A percentile compares a stretch with the other conserved stretches of the same genome.
phyloP scores from a whole-genome alignment of 2,329 filamentous ascomycete species.

The Triangularia setosa region DNA sequence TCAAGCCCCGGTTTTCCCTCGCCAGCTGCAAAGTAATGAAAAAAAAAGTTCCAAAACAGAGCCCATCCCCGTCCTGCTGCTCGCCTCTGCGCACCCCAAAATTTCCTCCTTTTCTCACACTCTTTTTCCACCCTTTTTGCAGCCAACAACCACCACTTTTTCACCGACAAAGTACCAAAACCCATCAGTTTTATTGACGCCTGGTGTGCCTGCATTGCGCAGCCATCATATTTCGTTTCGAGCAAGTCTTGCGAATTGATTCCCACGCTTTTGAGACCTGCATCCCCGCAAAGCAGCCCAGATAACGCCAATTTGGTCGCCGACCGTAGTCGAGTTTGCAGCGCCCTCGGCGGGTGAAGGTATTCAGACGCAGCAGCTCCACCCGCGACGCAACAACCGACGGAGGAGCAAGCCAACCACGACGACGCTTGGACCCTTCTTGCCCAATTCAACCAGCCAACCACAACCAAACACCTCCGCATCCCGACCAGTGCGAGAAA shows the following conservation, averaged over 20 bases:
- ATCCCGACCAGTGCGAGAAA: not conserved
- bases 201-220: slow-evolving; percentile 30
- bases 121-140: slow-evolving; percentile 36
- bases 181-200: slow-evolving; percentile 37
- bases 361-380: slow-evolving; percentile 20
- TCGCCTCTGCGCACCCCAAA: slow-evolving; percentile 35
- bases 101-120: slow-evolving; percentile 32
- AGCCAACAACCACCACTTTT: slow-evolving; percentile 29
- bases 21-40: slow-evolving; percentile 42
- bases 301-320: slow-evolving; percentile 13
- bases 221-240: slow-evolving; percentile 36
- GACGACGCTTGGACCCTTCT: slow-evolving; percentile 13
- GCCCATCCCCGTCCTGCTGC: slow-evolving; percentile 43
- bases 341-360: slow-evolving; percentile 20
- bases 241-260: slow-evolving; percentile 29
- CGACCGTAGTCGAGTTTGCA: slow-evolving; percentile 16
- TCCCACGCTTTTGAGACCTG: slow-evolving; percentile 24
- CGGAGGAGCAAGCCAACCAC: too few species aligned
- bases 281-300: slow-evolving; percentile 23
- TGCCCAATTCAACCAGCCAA: slow-evolving; percentile 10
- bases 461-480: slow-evolving; percentile 4
- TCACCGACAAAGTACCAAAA: slow-evolving; percentile 28
- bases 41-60: slow-evolving; percentile 43
- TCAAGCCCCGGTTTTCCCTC: slow-evolving; percentile 47
- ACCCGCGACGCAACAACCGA: not conserved